Evolutionary conservation across 2,329 filamentous ascomycete genomes (phyloP), one percentile per base, ranked within the genome.

Genomic region (Akanthomyces dipterigenus): DNA sequence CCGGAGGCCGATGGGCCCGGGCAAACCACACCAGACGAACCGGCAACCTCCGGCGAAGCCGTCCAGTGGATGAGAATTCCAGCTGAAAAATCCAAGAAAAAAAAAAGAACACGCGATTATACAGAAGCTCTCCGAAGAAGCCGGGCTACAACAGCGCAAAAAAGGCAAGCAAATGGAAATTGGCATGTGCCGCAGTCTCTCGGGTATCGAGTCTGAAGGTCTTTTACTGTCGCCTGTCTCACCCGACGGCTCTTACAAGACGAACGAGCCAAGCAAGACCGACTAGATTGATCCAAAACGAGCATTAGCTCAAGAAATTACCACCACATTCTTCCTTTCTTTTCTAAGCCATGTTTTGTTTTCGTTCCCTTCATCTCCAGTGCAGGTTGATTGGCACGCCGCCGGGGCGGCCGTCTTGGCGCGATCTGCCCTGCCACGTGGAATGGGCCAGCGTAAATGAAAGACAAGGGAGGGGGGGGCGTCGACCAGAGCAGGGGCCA

Each of bases 371-470:
- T n/a, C 28, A 38, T 38, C 49, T 38, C 31, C 49, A 9, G 28
- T 51, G n/a, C 49, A 14, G 16, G 20, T 48, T 38, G 34, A 58
- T 58, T 22, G 45, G 31, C 16, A 20, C 34, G 42, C 42, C 54
- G 42, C 42, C 26, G 42, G 40, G 40, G 43, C 31, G 55, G 45
- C 45, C 55, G 55, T 58, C 43, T 46, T 49, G 57, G 57, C 40
- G 26, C 57, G 57, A 60, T 60, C 57, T 60, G 57, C 55, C 56
- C 48, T 26, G 57, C 57, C 57, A 60, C 57, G 57, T 60, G 57
- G 57, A 60, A 46, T 53, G 57, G n/a, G 16, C 8, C 16, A 46
- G 26, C 31, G 22, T 26, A 20, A 11, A 26, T n/a, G 26, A 28
- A 16, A 24, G 46, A 31, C 46, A 34, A 24, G 55, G 36, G 45